These are phyloP conservation scores for Rosa persica DNA, from an alignment of 306 rosid genomes.

Conservation along the genomic window DNA sequence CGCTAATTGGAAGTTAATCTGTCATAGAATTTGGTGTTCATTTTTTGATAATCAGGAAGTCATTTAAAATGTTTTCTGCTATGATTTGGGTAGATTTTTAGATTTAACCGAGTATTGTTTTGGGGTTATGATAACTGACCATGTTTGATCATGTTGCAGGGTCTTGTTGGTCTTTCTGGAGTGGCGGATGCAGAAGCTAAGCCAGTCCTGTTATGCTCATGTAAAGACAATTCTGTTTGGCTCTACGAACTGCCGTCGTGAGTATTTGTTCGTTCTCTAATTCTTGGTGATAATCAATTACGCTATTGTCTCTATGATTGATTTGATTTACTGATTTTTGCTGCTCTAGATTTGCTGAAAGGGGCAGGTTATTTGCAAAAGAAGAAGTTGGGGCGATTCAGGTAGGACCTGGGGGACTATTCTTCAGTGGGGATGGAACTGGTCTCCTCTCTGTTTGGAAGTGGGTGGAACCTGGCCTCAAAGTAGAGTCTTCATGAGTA, in stretches of 20 bases:
- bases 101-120: neutral
- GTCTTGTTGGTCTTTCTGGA: constrained; percentile 37
- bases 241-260: constrained; percentile 50
- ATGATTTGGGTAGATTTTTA: neutral
- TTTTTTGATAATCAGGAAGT: neutral
- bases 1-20: neutral
- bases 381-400: constrained; percentile 23
- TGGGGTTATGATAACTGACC: neutral
- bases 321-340: neutral
- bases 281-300: neutral
- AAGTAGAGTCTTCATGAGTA: constrained; percentile 8
- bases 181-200: constrained; percentile 31
- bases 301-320: too few species aligned
- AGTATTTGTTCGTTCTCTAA: constrained; percentile 15
- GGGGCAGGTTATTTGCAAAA: constrained; percentile 39
- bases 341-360: constrained; percentile 33
- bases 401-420: constrained; percentile 34
- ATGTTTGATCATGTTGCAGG: constrained; percentile 22
- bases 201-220: constrained; percentile 36
- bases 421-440: constrained; percentile 45
- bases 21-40: neutral
- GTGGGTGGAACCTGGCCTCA: constrained; percentile 6
- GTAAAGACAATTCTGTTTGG: constrained; percentile 37
- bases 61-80: neutral
- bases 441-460: constrained; percentile 44